Conservation (phyloP, 2,329 filamentous ascomycete species). For the Calonectria crousiana region DNA sequence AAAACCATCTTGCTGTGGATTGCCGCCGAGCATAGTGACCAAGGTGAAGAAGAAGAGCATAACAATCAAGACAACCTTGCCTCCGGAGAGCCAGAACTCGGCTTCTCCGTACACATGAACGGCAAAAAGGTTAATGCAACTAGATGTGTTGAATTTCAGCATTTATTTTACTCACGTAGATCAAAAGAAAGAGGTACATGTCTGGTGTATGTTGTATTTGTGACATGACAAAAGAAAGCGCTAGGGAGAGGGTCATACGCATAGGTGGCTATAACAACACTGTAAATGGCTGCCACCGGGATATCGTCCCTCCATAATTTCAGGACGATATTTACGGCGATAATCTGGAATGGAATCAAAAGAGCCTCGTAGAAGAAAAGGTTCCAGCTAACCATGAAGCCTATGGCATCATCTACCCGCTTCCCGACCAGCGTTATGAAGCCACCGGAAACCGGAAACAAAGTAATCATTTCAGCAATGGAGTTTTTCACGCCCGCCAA, state of each 20-base stretch:
- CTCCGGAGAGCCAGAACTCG: conserved; percentile 26
- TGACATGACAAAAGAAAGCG: neutral
- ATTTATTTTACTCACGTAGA: conserved; percentile 10
- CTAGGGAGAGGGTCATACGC: conserved; percentile 7
- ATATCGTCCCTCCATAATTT: conserved; percentile 29
- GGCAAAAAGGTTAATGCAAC: conserved; percentile 26
- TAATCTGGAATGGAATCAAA: conserved; percentile 30
- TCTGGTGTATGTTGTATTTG: conserved; percentile 3
- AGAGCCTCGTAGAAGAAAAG: conserved; percentile 31
- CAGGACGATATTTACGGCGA: conserved; percentile 22
- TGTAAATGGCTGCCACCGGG: conserved; percentile 55
- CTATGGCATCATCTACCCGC: conserved; percentile 30
- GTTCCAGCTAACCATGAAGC: conserved; percentile 31
- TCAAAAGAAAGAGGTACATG: neutral
- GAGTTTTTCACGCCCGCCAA: conserved; percentile 26
- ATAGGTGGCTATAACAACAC: conserved; percentile 49
- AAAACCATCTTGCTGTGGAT: conserved; percentile 20
- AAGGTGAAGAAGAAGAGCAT: conserved; percentile 31
- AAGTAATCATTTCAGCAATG: conserved; percentile 28
- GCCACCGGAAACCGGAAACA: conserved; percentile 25
- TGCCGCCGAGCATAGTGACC: conserved; percentile 28
- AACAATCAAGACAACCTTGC: conserved; percentile 27
- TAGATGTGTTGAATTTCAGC: conserved; percentile 7
- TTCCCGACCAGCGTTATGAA: conserved; percentile 29
- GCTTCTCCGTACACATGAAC: conserved; percentile 30